Evolutionary conservation across 2,329 filamentous ascomycete genomes (phyloP).

Genomic region (Verruconis gallopava): DNA sequence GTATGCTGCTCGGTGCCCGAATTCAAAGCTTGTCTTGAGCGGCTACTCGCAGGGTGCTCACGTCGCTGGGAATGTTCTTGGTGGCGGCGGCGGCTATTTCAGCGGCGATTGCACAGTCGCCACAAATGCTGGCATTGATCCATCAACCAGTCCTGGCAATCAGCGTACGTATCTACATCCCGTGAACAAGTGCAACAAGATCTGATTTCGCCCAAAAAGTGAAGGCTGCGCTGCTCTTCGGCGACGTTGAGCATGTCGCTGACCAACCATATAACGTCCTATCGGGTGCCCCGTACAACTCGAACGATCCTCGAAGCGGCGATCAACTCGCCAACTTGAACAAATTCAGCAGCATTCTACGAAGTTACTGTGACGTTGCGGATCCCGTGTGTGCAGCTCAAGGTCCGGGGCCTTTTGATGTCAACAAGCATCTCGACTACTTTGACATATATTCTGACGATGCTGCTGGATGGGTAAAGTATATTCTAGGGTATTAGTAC

Average conservation of each 20-base stretch:
- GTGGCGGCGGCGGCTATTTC: constrained; percentile 24
- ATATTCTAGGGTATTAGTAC: constrained; percentile 12
- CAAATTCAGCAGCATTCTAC: constrained; percentile 17
- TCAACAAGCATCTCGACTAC: constrained; percentile 26
- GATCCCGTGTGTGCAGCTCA: constrained; percentile 28
- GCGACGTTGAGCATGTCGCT: constrained; percentile 18
- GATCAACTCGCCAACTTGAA: constrained; percentile 19
- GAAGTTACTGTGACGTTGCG: constrained; percentile 22
- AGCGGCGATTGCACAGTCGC: constrained; percentile 20
- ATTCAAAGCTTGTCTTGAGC: constrained; percentile 5
- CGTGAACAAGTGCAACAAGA: no score
- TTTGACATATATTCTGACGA: constrained; percentile 21
- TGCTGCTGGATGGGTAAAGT: constrained; percentile 19
- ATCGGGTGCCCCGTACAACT: constrained; percentile 14
- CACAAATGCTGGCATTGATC: constrained; percentile 12
- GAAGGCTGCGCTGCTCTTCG: constrained; percentile 17
- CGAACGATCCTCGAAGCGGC: constrained; percentile 20
- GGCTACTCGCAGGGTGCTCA: constrained; percentile 7
- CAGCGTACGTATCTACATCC: neutral
- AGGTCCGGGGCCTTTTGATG: constrained; percentile 17
- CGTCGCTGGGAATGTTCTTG: constrained; percentile 10
- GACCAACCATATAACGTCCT: constrained; percentile 19
- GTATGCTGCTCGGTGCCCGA: constrained; percentile 17
- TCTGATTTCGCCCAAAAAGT: no score
- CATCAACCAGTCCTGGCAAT: constrained; percentile 5